A percentile compares a stretch with the other conserved stretches of the same genome.
phyloP scores from a whole-genome alignment of 2,329 filamentous ascomycete species.

The Botrytis paeoniae region DNA sequence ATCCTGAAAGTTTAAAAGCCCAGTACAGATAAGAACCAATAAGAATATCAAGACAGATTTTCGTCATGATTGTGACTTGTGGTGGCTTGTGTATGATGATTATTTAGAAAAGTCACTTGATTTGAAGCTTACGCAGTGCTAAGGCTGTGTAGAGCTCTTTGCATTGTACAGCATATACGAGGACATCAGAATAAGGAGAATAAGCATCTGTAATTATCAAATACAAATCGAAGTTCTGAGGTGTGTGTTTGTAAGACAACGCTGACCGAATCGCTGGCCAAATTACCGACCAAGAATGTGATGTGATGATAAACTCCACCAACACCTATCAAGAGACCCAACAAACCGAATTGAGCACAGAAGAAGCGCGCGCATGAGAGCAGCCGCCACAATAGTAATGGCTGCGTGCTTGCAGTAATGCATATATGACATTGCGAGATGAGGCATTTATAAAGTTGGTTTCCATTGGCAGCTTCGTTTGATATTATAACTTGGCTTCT shows the following conservation, averaged over 20 bases:
- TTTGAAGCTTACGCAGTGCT: neutral
- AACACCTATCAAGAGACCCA: neutral
- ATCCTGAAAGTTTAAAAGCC: neutral
- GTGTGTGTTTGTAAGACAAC: neutral
- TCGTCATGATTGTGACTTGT: neutral
- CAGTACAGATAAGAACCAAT: neutral
- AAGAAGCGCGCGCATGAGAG: neutral
- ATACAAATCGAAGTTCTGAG: neutral
- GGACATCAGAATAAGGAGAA: neutral
- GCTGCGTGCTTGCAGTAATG: neutral
- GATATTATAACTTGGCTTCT: neutral
- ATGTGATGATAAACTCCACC: neutral
- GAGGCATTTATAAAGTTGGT: neutral
- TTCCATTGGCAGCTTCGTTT: neutral
- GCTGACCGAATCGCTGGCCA: neutral
- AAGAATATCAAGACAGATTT: neutral
- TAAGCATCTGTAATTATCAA: neutral
- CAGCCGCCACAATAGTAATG: neutral
- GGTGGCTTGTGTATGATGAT: neutral
- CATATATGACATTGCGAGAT: neutral
- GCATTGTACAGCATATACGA: neutral
- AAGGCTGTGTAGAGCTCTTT: neutral
- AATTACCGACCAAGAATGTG: neutral
- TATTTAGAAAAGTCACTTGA: neutral
- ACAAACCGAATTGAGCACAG: neutral